Evolutionary conservation across 2,329 filamentous ascomycete genomes (phyloP).

Genomic region (Davidsoniella neocaledoniae): DNA sequence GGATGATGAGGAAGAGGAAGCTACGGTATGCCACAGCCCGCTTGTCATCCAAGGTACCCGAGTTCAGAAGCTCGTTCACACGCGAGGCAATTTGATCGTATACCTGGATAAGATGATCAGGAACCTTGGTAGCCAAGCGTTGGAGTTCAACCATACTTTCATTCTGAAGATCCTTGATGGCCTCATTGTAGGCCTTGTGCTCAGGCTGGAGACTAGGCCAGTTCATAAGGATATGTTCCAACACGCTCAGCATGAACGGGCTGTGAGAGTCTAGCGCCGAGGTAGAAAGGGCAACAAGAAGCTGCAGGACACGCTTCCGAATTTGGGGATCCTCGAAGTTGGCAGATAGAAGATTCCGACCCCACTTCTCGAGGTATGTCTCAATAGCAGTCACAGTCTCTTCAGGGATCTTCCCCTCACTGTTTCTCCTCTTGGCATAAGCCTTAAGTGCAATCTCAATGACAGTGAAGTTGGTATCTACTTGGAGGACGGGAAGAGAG

Average conservation of each 20-base stretch:
- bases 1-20: conserved; percentile 86
- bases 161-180: conserved; percentile 74
- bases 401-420: conserved; percentile 2
- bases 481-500: conserved; percentile 54
- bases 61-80: conserved; percentile 62
- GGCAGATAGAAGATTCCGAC: conserved; percentile 50
- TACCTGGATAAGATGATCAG: conserved; percentile 72
- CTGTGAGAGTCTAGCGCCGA: conserved; percentile 61
- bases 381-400: conserved; percentile 21
- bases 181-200: conserved; percentile 62
- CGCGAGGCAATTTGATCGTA: conserved; percentile 76
- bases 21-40: conserved; percentile 73
- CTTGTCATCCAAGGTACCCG: conserved; percentile 61
- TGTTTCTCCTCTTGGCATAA: conserved; percentile 57
- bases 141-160: conserved; percentile 79
- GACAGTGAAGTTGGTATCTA: conserved; percentile 80
- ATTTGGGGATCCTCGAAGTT: conserved; percentile 73
- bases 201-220: conserved; percentile 58
- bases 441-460: conserved; percentile 81
- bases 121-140: conserved; percentile 74
- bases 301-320: conserved; percentile 62
- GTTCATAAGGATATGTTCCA: conserved; percentile 80
- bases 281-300: conserved; percentile 72
- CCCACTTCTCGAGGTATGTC: conserved; percentile 53
- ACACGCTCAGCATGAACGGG: conserved; percentile 69